phyloP scores from a whole-genome alignment of 2,329 filamentous ascomycete genomes.

The Dendryphion nanum region DNA sequence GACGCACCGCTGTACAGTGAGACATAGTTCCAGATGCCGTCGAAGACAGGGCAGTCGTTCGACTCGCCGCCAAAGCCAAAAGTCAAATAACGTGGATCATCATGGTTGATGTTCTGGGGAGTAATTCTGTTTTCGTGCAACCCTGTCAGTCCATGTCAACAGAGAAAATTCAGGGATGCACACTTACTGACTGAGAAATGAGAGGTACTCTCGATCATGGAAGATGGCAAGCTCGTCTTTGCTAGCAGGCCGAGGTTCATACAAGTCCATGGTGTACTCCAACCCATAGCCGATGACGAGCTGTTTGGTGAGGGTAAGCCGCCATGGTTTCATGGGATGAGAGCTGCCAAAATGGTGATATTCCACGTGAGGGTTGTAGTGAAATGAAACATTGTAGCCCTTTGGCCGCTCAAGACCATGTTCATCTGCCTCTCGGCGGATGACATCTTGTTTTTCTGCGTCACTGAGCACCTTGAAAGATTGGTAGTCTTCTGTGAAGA shows the following conservation, averaged over 20 bases:
- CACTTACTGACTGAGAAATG: slow-evolving; percentile 64
- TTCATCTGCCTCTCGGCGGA: slow-evolving; percentile 53
- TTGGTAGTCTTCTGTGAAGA: slow-evolving; percentile 24
- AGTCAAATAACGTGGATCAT: slow-evolving; percentile 49
- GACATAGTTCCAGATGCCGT: slow-evolving; percentile 93
- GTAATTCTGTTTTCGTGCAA: slow-evolving; percentile 42
- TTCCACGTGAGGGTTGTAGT: slow-evolving; percentile 93
- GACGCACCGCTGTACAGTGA: slow-evolving; percentile 90
- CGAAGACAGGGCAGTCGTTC: slow-evolving; percentile 91
- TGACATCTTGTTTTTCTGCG: slow-evolving; percentile 49
- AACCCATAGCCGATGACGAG: slow-evolving; percentile 93
- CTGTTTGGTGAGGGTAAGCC: slow-evolving; percentile 90
- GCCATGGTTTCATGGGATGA: slow-evolving; percentile 99
- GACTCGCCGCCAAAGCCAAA: slow-evolving; percentile 75
- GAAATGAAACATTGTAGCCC: slow-evolving; percentile 90
- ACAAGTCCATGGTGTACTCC: slow-evolving; percentile 95
- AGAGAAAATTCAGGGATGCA: background rate
- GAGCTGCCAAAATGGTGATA: slow-evolving; percentile 95
- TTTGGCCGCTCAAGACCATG: slow-evolving; percentile 75
- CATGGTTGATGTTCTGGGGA: slow-evolving; percentile 43
- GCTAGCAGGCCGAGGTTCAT: slow-evolving; percentile 77
- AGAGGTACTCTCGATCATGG: slow-evolving; percentile 84
- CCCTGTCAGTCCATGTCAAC: no score
- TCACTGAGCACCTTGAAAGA: slow-evolving; percentile 32
- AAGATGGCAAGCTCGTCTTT: slow-evolving; percentile 86